Evolutionary conservation across 2,329 filamentous ascomycete species (phyloP), one percentile per base, ranked within the genome.

Genomic region (Amesomyces nigricolor): DNA sequence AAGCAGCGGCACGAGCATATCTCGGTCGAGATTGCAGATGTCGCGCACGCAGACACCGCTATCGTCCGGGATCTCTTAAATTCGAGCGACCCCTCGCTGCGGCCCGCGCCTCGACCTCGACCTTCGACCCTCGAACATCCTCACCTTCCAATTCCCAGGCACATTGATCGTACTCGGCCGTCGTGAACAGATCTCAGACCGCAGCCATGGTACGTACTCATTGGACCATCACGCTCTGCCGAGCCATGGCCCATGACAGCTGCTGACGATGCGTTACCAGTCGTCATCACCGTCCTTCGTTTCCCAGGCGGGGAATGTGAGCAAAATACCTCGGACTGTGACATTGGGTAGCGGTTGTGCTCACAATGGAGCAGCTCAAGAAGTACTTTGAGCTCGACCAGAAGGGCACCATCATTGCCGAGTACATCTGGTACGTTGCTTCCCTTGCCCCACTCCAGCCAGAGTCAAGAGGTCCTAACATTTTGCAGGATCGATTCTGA

Each of bases 321-420:
- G 58, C 16, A 50, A 19, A 8, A 17, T 30, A n/a, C n/a, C 30
- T 13, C 7, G 14, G 11, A 19, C 30, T 13, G 11, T 5, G 5
- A 5, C 14, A 4, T 9, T 19, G 2, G 8, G 19, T 35, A 8
- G 44, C 32, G 19, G 35, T 51, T 30, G 22, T 32, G 43, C 56
- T 60, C 26, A 60, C 14, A 26, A 32, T 56, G 38, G 42, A 3
- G 19, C 74, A 96, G 90, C 85, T 96, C 73, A 78, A 87, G 74
- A 96, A 96, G 77, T 97, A 92, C 82, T 84, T 94, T 76, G 79
- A 80, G 69, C 88, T 97, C 68, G 87, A 91, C 73, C 92, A 97
- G 79, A 89, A 88, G 74, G 91, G 91, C 73, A 79, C 77, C 67
- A 80, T 95, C 71, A 94, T 96, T 75, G 92, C 91, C 70, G 92